Conservation (phyloP, 2,329 filamentous ascomycete genomes). For the Neobulgaria alba region DNA sequence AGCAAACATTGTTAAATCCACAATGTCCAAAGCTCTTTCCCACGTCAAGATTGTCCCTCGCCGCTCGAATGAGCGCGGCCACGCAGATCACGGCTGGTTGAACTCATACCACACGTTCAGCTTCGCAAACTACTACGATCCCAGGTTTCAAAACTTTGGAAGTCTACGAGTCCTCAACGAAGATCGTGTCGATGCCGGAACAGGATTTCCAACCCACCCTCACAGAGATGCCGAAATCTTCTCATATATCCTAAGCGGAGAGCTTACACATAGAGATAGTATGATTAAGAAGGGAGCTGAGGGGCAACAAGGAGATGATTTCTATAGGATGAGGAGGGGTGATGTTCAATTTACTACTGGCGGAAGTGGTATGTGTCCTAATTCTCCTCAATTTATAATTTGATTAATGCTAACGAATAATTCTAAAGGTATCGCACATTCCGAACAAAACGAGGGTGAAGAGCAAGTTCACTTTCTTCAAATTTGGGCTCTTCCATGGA, state of each 20-base stretch:
- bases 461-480: conserved; percentile 75
- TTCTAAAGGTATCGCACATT: conserved; percentile 61
- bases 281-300: conserved; percentile 67
- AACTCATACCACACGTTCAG: conserved; percentile 82
- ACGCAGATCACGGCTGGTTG: conserved; percentile 79
- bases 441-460: conserved; percentile 70
- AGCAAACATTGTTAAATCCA: conserved; percentile 29
- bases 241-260: conserved; percentile 75
- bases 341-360: conserved; percentile 88
- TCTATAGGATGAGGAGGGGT: conserved; percentile 64
- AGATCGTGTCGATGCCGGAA: conserved; percentile 66
- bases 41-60: conserved; percentile 69
- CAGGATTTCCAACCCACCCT: conserved; percentile 76
- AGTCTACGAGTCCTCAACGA: conserved; percentile 80
- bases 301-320: conserved; percentile 46
- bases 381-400: neutral
- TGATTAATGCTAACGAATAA: conserved; percentile 12
- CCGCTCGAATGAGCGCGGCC: conserved; percentile 62
- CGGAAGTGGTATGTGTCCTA: conserved; percentile 50
- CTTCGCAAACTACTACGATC: conserved; percentile 58
- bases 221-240: conserved; percentile 89
- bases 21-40: conserved; percentile 54
- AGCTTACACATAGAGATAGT: conserved; percentile 79
- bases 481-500: conserved; percentile 81
- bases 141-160: conserved; percentile 60